Evolutionary conservation across 768 basidiomycete genomes (phyloP).

Genomic region (Mycena vitilis): DNA sequence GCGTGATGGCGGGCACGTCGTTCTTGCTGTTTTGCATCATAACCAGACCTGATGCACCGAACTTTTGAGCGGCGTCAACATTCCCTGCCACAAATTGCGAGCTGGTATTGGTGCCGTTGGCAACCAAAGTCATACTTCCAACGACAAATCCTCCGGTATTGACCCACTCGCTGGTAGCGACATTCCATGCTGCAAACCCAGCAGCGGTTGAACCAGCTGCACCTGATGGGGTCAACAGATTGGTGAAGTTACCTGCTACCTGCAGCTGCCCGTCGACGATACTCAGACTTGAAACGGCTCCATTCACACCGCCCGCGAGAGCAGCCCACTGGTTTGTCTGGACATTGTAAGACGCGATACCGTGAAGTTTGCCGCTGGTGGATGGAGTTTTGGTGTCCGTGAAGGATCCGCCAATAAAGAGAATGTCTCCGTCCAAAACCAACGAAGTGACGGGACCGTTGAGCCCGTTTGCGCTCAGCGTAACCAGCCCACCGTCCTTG

Average conservation of each 20-base stretch:
- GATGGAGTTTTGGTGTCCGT: conserved; percentile 70
- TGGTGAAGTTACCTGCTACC: conserved; percentile 82
- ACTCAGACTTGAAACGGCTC: conserved; percentile 72
- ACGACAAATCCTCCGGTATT: conserved; percentile 80
- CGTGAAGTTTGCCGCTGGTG: conserved; percentile 63
- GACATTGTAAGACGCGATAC: conserved; percentile 81
- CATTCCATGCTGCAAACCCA: conserved; percentile 85
- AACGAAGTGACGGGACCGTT: conserved; percentile 83
- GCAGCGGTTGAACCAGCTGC: conserved; percentile 52
- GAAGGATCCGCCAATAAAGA: conserved; percentile 94
- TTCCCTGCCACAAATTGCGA: conserved; percentile 79
- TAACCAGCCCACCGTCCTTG: conserved; percentile 65
- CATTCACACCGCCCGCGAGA: conserved; percentile 81
- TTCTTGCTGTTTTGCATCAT: conserved; percentile 74
- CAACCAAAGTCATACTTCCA: conserved; percentile 77
- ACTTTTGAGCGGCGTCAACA: conserved; percentile 64
- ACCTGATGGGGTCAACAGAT: conserved; percentile 48
- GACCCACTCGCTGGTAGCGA: conserved; percentile 70
- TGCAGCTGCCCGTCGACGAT: conserved; percentile 64
- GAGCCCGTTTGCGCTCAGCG: conserved; percentile 75
- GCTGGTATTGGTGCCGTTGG: conserved; percentile 67
- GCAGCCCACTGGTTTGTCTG: conserved; percentile 72
- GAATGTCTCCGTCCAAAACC: conserved; percentile 65
- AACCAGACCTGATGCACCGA: conserved; percentile 85
- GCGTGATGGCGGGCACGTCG: conserved; percentile 68